These are phyloP conservation scores for Jacaranda copaia DNA, from an alignment of 257 asterid species.

Conservation along the genomic window DNA sequence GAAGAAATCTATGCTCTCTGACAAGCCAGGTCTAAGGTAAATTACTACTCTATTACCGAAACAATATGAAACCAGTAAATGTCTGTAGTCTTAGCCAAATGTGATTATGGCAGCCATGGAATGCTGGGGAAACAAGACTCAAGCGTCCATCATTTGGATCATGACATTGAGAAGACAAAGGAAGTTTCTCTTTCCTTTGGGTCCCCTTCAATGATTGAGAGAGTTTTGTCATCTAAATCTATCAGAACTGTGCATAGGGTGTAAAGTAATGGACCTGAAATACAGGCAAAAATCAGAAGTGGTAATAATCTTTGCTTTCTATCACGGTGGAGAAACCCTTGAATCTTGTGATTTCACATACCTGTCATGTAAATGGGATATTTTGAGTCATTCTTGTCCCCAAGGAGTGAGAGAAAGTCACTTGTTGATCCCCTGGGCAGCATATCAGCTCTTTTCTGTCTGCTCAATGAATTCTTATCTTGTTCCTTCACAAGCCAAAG, in stretches of 20 bases:
- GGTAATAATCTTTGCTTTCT: not conserved
- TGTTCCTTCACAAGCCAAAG: slow-evolving; percentile 58
- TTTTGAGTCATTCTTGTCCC: slow-evolving; percentile 54
- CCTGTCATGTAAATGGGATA: slow-evolving; percentile 92
- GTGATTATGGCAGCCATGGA: slow-evolving; percentile 12
- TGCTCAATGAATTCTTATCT: slow-evolving; percentile 72
- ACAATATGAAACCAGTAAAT: too few species aligned
- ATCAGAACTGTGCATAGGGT: slow-evolving; percentile 58
- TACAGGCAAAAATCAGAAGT: not conserved
- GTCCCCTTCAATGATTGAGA: slow-evolving; percentile 53
- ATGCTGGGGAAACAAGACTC: not conserved
- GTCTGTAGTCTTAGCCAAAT: not conserved
- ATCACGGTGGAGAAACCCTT: not conserved
- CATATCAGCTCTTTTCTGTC: slow-evolving; percentile 71
- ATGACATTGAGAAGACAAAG: slow-evolving; percentile 42
- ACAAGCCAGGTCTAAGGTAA: too few species aligned
- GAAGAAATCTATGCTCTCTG: too few species aligned
- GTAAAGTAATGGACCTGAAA: slow-evolving; percentile 74
- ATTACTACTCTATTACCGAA: too few species aligned
- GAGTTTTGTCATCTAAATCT: slow-evolving; percentile 51
- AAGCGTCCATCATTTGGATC: slow-evolving; percentile 20
- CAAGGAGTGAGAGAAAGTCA: slow-evolving; percentile 72
- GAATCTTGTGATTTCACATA: slow-evolving; percentile 12
- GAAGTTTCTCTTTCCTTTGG: slow-evolving; percentile 44
- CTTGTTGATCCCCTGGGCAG: slow-evolving; percentile 64